Percentiles rank a stretch among this genome's conserved stretches.
These are phyloP conservation scores for Crepidotus variabilis DNA, from an alignment of 768 basidiomycete genomes.

Conservation along the genomic window DNA sequence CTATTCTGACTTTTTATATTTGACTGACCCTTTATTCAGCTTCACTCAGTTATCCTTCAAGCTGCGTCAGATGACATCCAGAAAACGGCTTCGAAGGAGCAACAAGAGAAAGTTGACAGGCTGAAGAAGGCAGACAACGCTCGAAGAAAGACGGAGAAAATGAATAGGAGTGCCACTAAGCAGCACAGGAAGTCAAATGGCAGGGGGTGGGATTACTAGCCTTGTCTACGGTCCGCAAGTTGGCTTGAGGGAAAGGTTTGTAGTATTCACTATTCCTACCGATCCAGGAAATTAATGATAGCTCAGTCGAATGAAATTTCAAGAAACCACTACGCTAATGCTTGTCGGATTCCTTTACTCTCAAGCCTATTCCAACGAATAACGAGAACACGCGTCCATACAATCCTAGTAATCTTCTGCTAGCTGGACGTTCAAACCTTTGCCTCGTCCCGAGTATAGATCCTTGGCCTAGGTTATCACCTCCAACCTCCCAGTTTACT, in stretches of 20 bases:
- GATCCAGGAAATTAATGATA: too few relatives aligned
- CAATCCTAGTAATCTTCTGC: too few relatives aligned
- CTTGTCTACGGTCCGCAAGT: not conserved
- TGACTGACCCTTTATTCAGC: constrained; percentile 29
- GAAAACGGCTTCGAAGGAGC: constrained; percentile 52
- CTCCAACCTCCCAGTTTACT: too few relatives aligned
- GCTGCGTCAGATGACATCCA: constrained; percentile 44
- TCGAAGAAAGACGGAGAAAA: constrained; percentile 47
- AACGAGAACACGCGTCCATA: too few relatives aligned
- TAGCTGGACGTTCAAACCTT: too few relatives aligned
- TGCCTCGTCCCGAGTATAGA: too few relatives aligned
- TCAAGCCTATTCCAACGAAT: too few relatives aligned
- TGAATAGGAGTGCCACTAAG: constrained; percentile 49
- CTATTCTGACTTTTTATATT: not conserved
- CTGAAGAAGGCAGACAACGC: constrained; percentile 44
- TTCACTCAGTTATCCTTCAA: constrained; percentile 46
- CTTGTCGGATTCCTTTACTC: too few relatives aligned
- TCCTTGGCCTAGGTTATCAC: too few relatives aligned
- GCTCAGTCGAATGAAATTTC: too few relatives aligned
- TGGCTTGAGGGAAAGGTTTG: not conserved
- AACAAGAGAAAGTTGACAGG: constrained; percentile 48
- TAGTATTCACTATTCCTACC: too few relatives aligned
- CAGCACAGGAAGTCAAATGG: constrained; percentile 19
- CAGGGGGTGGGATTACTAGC: not conserved
- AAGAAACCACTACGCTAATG: too few relatives aligned